Base-by-base conservation (phyloP, 371 early-diverging fungal genomes). In the Syncephalastrum racemosum region DNA sequence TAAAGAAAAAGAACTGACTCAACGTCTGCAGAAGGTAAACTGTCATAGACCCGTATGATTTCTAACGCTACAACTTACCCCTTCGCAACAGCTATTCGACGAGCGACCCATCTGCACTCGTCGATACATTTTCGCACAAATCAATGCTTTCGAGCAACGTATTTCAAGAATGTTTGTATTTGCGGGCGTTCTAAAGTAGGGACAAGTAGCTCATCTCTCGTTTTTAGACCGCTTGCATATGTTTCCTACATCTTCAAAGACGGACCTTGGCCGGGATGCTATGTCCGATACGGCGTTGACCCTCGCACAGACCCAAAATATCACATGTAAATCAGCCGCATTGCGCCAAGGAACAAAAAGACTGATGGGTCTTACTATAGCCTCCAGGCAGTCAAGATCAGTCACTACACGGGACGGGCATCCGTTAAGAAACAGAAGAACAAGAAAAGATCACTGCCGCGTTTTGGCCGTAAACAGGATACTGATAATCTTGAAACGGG, bases 211-310 rank as follows among this genome's bases (percentile, higher is more conserved):
- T 31, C 36, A 31, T 31, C 2, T 12, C 10, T 10, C 46, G 13
- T 41, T 5, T 36, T 15, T 25, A 77, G 81, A 16, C 55, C 73
- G 1, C 53, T 88, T 12, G 63, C 74, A 1, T 44, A 47, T 6
- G 14, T 58, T 20, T 77, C 82, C 0, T 89, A 84, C 58, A 54
- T 64, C 7, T 68, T 79, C 44, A 40, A 57, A 13, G 63, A 41
- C 19, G 90, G 90, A 6, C 82, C 88, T 10, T 90, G 83, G 83
- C 74, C 80, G 15, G 80, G 80, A 22, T 63, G 61, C n/a, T 88
- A 87, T 86, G 53, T 85, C 3, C 64, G 68, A 24, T 87, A 81
- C 58, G 89, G 88, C 0, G 64, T 78, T 24, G 85, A 89, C 64
- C 87, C 89, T 22, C 59, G 79, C 54, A 64, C 44, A 52, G 82